phyloP scores from a whole-genome alignment of 768 basidiomycete genomes.

The Termitomyces sp. region DNA sequence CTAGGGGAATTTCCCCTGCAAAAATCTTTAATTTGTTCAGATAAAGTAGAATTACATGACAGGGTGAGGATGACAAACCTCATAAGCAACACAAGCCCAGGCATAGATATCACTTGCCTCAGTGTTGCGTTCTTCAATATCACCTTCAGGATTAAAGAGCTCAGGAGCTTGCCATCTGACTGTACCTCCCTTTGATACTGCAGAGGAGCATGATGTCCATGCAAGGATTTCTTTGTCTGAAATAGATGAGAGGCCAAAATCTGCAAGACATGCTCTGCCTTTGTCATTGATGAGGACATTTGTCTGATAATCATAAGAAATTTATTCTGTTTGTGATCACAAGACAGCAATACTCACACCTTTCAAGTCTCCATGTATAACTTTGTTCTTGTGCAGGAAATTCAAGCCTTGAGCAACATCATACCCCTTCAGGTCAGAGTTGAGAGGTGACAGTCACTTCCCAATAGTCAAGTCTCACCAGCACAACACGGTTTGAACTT shows the following conservation, averaged over 20 bases:
- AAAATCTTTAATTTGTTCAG: background rate
- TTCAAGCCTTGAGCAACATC: conserved; percentile 28
- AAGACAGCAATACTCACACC: conserved; percentile 25
- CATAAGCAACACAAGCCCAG: conserved; percentile 15
- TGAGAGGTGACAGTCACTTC: background rate
- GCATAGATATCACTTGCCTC: conserved; percentile 14
- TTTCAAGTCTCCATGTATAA: conserved; percentile 45
- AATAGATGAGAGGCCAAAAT: conserved; percentile 3
- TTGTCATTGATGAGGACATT: conserved; percentile 19
- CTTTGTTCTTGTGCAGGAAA: conserved; percentile 29
- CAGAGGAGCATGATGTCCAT: conserved; percentile 9
- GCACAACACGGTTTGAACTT: background rate
- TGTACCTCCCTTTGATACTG: background rate
- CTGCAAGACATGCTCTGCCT: conserved; percentile 15
- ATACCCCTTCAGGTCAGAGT: conserved; percentile 14
- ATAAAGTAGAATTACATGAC: background rate
- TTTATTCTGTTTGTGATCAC: too few relatives aligned
- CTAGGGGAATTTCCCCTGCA: background rate
- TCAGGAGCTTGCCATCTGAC: conserved; percentile 20
- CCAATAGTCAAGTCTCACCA: background rate
- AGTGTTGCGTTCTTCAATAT: background rate
- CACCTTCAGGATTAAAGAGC: conserved; percentile 4
- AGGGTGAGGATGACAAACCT: conserved; percentile 9
- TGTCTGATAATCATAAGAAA: conserved; percentile 3
- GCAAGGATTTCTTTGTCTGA: conserved; percentile 9